Percentiles rank a stretch among this genome's conserved stretches.
Conservation (phyloP, 176 grass and related monocot species). For the Bothriochloa decipiens region DNA sequence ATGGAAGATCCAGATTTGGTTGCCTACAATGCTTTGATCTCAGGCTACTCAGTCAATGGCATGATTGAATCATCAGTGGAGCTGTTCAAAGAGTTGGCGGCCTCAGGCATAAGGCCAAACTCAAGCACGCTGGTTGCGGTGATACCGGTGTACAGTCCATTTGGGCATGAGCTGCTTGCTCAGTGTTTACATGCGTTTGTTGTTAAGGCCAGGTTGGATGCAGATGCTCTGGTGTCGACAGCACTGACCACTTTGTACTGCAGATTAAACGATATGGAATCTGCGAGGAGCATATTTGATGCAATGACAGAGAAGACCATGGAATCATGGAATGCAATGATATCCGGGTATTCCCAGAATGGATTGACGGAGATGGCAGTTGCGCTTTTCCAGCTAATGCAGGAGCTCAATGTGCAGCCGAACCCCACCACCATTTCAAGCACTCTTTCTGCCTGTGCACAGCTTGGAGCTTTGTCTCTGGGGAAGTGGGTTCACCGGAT, state of each 20-base stretch:
- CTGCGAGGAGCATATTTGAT: constrained; percentile 70
- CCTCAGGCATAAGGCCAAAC: constrained; percentile 46
- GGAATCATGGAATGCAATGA: constrained; percentile 87
- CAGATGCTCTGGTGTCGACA: constrained; percentile 62
- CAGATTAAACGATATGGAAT: constrained; percentile 69
- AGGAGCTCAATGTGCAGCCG: constrained; percentile 56
- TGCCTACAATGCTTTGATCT: constrained; percentile 77
- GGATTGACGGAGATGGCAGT: constrained; percentile 63
- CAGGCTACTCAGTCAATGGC: constrained; percentile 64
- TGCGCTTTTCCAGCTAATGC: constrained; percentile 77
- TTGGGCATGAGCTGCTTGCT: constrained; percentile 54
- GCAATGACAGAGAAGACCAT: constrained; percentile 70
- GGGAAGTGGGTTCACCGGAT: constrained; percentile 85
- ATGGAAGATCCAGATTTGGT: constrained; percentile 64
- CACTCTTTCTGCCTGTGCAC: constrained; percentile 79
- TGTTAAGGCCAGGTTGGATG: constrained; percentile 53
- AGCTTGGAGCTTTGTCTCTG: constrained; percentile 68
- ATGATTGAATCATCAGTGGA: constrained; percentile 57
- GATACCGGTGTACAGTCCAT: constrained; percentile 70
- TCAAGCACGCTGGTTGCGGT: constrained; percentile 64
- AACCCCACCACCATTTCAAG: constrained; percentile 67
- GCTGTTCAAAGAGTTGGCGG: constrained; percentile 58
- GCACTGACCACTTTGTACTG: constrained; percentile 70
- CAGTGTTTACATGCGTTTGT: constrained; percentile 51
- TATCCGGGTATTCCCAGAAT: constrained; percentile 78